Conservation (phyloP, 2,329 filamentous ascomycete genomes). For the Alternaria conjuncta region DNA sequence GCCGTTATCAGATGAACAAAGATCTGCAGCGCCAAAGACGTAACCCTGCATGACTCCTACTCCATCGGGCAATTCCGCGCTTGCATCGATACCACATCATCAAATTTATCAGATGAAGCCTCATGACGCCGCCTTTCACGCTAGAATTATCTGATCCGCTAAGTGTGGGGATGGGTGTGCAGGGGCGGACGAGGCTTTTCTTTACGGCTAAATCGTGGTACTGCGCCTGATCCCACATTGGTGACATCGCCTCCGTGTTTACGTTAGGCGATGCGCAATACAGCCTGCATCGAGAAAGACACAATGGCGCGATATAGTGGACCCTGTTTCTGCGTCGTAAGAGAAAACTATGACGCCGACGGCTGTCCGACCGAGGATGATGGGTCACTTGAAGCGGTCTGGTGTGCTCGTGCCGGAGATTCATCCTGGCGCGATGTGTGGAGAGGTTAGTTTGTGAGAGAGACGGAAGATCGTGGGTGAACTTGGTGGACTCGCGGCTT, state of each 20-base stretch:
- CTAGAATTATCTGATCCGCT: slow-evolving; percentile 41
- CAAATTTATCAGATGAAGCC: slow-evolving; percentile 45
- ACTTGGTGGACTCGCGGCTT: slow-evolving; percentile 12
- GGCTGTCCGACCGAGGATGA: slow-evolving; percentile 15
- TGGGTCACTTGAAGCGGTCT: slow-evolving; percentile 12
- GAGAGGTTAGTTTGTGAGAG: slow-evolving; percentile 16
- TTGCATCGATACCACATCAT: slow-evolving; percentile 11
- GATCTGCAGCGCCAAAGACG: slow-evolving; percentile 25
- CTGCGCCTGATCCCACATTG: slow-evolving; percentile 1
- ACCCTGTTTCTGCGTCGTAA: slow-evolving; percentile 14
- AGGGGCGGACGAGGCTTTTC: slow-evolving; percentile 14
- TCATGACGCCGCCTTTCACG: slow-evolving; percentile 19
- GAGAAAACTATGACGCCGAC: slow-evolving; percentile 26
- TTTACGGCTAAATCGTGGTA: slow-evolving; percentile 32
- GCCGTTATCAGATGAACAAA: slow-evolving; percentile 41
- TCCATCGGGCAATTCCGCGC: slow-evolving; percentile 28
- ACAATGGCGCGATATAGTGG: background rate
- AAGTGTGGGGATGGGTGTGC: slow-evolving; percentile 21
- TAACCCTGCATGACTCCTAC: slow-evolving; percentile 32
- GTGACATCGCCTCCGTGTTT: slow-evolving; percentile 11
- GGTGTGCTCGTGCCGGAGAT: slow-evolving; percentile 11
- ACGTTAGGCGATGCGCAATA: slow-evolving; percentile 24
- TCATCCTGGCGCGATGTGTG: slow-evolving; percentile 21
- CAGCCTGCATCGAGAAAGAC: background rate
- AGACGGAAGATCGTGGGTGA: slow-evolving; percentile 19